phyloP scores from a whole-genome alignment of 1,284 basidiomycete genomes.

The Exobasidium cylindrosporum region DNA sequence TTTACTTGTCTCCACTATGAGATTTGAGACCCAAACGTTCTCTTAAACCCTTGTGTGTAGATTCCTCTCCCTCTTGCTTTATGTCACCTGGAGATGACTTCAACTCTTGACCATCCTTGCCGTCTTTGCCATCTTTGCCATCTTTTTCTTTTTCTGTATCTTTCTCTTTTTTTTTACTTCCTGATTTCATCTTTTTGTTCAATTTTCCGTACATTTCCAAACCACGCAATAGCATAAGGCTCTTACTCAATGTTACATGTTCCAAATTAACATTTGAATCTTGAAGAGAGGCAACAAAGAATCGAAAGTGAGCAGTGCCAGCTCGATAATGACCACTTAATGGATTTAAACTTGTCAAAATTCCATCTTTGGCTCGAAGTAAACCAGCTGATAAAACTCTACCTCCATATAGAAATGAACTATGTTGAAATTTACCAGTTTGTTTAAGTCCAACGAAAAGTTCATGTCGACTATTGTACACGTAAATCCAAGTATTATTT shows the following conservation, averaged over 20 bases:
- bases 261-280: constrained; percentile 36
- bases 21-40: too few relatives aligned
- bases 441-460: constrained; percentile 45
- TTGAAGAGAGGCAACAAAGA: constrained; percentile 41
- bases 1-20: too few relatives aligned
- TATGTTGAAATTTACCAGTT: constrained; percentile 48
- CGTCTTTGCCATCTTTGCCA: neutral
- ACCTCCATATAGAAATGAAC: constrained; percentile 42
- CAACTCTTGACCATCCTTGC: too few relatives aligned
- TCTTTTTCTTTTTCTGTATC: constrained; percentile 13
- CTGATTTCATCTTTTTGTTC: constrained; percentile 30
- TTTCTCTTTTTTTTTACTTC: constrained; percentile 5
- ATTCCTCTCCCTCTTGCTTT: too few relatives aligned
- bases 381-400: constrained; percentile 41
- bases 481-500: constrained; percentile 31
- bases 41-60: too few relatives aligned
- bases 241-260: constrained; percentile 35
- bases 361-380: constrained; percentile 36
- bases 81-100: too few relatives aligned
- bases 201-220: constrained; percentile 43
- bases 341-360: constrained; percentile 32
- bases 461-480: constrained; percentile 42
- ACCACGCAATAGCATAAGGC: constrained; percentile 30
- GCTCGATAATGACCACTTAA: constrained; percentile 44
- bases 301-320: constrained; percentile 38